phyloP scores from a whole-genome alignment of 768 basidiomycete genomes.

The Panaeolus cyanescens region DNA sequence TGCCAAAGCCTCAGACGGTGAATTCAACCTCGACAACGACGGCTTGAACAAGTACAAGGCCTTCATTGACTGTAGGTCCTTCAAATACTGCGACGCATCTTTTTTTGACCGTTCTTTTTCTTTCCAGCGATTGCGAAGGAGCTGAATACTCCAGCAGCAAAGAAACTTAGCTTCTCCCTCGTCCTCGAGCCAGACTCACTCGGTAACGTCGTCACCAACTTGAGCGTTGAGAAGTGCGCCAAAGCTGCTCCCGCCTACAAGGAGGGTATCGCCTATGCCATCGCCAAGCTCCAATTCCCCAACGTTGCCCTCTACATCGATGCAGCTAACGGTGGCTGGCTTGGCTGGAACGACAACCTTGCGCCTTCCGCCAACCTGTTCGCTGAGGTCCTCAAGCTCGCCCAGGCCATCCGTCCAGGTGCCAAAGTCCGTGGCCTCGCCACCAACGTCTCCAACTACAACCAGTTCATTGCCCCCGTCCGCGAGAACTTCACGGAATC shows the following conservation, averaged over 20 bases:
- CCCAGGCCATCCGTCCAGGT: slow-evolving; percentile 23
- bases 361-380: slow-evolving; percentile 27
- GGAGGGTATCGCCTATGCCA: slow-evolving; percentile 24
- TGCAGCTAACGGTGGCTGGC: slow-evolving; percentile 35
- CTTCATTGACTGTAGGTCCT: slow-evolving; percentile 24
- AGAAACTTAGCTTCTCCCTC: slow-evolving; percentile 25
- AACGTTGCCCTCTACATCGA: slow-evolving; percentile 31
- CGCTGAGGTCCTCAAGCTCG: slow-evolving; percentile 26
- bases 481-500: slow-evolving; percentile 22
- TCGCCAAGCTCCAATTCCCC: slow-evolving; percentile 25
- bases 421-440: slow-evolving; percentile 32
- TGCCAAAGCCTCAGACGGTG: slow-evolving; percentile 33
- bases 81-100: not conserved
- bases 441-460: slow-evolving; percentile 36
- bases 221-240: slow-evolving; percentile 26
- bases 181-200: slow-evolving; percentile 34
- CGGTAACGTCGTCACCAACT: slow-evolving; percentile 31
- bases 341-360: slow-evolving; percentile 35
- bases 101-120: not conserved
- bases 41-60: slow-evolving; percentile 31
- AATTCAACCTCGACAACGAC: slow-evolving; percentile 26
- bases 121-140: slow-evolving; percentile 15
- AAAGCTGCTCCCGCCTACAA: slow-evolving; percentile 27
- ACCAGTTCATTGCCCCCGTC: slow-evolving; percentile 23
- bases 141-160: slow-evolving; percentile 15